Evolutionary conservation across 176 grass and related monocot species (phyloP), one percentile per base, ranked within the genome.

Genomic region (Raddia guianensis): DNA sequence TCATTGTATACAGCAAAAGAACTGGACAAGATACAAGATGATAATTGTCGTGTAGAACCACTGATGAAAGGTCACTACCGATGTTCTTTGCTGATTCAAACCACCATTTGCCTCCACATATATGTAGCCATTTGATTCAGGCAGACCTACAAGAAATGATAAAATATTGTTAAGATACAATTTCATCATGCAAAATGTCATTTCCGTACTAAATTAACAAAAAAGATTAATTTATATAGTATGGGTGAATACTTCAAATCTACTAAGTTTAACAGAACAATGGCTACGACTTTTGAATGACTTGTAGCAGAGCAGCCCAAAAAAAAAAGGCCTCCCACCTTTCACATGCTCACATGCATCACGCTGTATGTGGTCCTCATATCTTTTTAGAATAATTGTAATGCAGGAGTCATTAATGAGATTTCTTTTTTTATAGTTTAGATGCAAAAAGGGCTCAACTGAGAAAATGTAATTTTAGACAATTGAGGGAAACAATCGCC

Each of bases 51-150:
- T 55, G 5, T 66, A 86, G n/a, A 49, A 34, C 2, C 21, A 67
- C 40, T 46, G 49, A 70, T 62, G 10, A 20, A 82, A 78, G 18
- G 46, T 73, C 83, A 82, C 70, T 83, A 99, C 96, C 68, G 96
- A 99, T 87, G 96, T 90, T 46, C 96, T 87, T 83, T 99, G 96
- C 66, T 99, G 96, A 91, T 99, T 99, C 72, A 99, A 82, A 66
- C 96, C 96, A 74, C 96, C 96, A 88, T 99, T 99, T 43, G 96
- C 92, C 82, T 99, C 96, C 66, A 99, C 87, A 72, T 95, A 99
- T 73, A 99, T 91, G 79, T 95, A 99, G 60, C 96, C 93, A 76
- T 99, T 95, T 66, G 93, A 93, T 88, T 99, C 93, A 62, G 92
- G 84, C 76, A 99, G 79, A 67, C 75, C 96, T 99, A 87, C 42